Evolutionary conservation across 164 flowering plant species (phyloP), one percentile per base, ranked within the genome.

Genomic region (Stephania yunnanensis): DNA sequence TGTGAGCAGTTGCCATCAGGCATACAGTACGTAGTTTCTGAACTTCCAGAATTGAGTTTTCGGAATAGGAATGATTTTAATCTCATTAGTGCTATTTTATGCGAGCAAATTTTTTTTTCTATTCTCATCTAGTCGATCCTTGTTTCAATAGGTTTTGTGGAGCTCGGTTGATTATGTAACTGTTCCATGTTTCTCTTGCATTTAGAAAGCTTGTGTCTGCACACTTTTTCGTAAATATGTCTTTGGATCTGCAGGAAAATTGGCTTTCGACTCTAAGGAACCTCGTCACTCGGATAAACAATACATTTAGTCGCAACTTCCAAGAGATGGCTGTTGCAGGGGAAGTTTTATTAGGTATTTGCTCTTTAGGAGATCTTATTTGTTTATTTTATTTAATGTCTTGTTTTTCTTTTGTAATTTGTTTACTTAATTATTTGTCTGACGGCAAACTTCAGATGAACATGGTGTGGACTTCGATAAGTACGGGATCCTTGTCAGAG

Each of bases 291-390:
- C 90, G 83, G 82, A 95, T 95, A 73, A 91, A 92, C 83, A 92
- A 87, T 75, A 95, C 95, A 68, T 95, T 95, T 52, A 85, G 99
- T 76, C 86, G 82, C 19, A 95, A 93, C 82, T 95, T 95, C 76
- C 89, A 86, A 79, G 95, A 95, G 78, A 95, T 95, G 99, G 99
- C 99, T 69, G 93, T 95, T 83, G 98, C 99, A 7, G 99, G 99
- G 81, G 99, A 95, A 88, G 98, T 95, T 77, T 87, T 84, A 66
- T 80, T 95, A 76, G 98, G 98, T 90, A 87, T 77, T 48, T 20
- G 36, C 29, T 36, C 25, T 42, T 64, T 2, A 19, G 29, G 10
- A 46, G 17, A 20, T 8, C 69, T 15, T 45, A 48, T 2, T 71
- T 36, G 42, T 46, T 11, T 6, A 48, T 22, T 68, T 63, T 36